Conservation (phyloP, 345 rosid species). For the Acer saccharum region DNA sequence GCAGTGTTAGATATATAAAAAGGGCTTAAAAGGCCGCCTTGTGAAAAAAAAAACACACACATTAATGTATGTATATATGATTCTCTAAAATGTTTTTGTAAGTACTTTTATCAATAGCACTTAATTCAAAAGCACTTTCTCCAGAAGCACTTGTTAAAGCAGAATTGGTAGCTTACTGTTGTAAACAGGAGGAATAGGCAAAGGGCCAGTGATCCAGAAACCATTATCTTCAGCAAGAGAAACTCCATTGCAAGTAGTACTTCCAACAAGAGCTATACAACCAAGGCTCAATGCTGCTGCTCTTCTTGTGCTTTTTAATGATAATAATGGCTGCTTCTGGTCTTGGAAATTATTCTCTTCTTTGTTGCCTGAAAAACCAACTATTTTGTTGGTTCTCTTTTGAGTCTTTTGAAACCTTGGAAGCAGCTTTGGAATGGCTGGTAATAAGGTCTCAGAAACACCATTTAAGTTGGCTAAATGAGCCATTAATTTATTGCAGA, state of each 20-base stretch:
- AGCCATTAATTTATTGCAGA: slow-evolving; percentile 36
- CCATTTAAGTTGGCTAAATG: slow-evolving; percentile 46
- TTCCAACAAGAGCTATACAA: slow-evolving; percentile 49
- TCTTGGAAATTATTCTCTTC: slow-evolving; percentile 29
- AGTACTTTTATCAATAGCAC: not conserved
- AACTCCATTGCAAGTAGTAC: slow-evolving; percentile 23
- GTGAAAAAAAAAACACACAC: no score
- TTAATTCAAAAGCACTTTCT: not conserved
- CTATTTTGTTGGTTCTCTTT: slow-evolving; percentile 30
- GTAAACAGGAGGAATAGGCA: slow-evolving; percentile 60
- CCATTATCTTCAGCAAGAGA: slow-evolving; percentile 74
- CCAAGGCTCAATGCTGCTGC: slow-evolving; percentile 51
- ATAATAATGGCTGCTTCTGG: slow-evolving; percentile 17
- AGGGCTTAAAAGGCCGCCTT: no score
- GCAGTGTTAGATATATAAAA: not conserved
- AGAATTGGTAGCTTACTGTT: slow-evolving; percentile 52
- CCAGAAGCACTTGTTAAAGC: not conserved
- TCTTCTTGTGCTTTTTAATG: slow-evolving; percentile 53
- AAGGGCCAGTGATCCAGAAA: slow-evolving; percentile 61
- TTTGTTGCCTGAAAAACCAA: slow-evolving; percentile 33
- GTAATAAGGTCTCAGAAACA: slow-evolving; percentile 32
- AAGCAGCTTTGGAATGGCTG: slow-evolving; percentile 33
- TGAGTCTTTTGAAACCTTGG: slow-evolving; percentile 15
- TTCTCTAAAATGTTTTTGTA: not conserved
- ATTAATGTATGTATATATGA: no score